A percentile compares a stretch with the other conserved stretches of the same genome.
Conservation (phyloP, 2,329 filamentous ascomycete genomes). For the Penicillium sp. region DNA sequence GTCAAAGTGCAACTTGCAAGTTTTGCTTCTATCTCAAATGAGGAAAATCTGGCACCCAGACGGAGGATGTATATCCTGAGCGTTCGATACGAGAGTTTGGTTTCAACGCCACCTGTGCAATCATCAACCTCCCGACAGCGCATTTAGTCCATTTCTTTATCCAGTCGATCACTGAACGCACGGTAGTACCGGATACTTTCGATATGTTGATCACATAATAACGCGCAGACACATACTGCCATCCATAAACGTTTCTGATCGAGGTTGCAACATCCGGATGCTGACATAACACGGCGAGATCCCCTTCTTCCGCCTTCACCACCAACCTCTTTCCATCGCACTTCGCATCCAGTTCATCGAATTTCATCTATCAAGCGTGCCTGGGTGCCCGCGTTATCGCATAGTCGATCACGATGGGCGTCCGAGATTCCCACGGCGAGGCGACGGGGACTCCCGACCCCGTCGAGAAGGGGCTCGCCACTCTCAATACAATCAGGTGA, state of each 20-base stretch:
- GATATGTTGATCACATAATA: not conserved
- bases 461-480: constrained; percentile 76
- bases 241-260: not conserved
- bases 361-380: constrained; percentile 19
- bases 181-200: no score
- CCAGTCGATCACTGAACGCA: not conserved
- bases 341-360: constrained; percentile 9
- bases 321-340: constrained; percentile 8
- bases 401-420: constrained; percentile 48
- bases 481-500: constrained; percentile 76
- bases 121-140: no score
- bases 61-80: no score
- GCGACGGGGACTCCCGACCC: constrained; percentile 56
- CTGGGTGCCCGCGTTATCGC: not conserved
- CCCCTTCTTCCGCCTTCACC: constrained; percentile 9
- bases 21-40: no score
- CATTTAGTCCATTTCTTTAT: no score
- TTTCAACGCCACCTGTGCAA: no score
- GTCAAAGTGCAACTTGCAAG: no score
- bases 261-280: not conserved
- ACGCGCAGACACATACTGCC: not conserved
- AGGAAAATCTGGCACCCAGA: no score
- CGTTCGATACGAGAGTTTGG: no score
- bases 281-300: not conserved
- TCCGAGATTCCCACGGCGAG: constrained; percentile 55